Conservation (phyloP, 1,139 yeast species). For the Blastobotrys aristatus region DNA sequence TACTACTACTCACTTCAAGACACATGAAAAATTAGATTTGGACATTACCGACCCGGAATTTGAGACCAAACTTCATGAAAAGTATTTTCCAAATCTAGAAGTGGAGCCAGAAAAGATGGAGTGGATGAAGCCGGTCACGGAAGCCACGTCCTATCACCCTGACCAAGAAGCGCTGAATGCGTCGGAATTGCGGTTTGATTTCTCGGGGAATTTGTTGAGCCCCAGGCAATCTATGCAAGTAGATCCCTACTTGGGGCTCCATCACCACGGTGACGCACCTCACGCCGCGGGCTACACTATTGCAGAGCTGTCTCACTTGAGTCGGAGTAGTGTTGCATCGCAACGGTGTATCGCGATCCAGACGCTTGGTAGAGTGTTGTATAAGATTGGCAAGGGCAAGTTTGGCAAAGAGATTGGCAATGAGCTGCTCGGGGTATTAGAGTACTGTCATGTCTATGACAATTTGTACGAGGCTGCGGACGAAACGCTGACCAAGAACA, state of each 20-base stretch:
- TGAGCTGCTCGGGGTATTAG: constrained; percentile 72
- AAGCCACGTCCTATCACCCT: constrained; percentile 34
- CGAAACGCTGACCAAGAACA: constrained; percentile 56
- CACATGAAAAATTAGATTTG: constrained; percentile 16
- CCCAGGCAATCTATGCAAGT: constrained; percentile 42
- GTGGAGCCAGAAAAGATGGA: constrained; percentile 74
- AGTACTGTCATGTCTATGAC: constrained; percentile 61
- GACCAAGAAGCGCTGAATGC: constrained; percentile 34
- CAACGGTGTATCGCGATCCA: constrained; percentile 85
- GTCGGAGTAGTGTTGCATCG: constrained; percentile 74
- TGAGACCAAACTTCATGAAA: constrained; percentile 70
- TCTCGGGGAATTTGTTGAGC: constrained; percentile 70
- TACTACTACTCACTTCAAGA: constrained; percentile 22
- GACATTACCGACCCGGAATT: constrained; percentile 52
- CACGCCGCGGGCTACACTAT: constrained; percentile 89
- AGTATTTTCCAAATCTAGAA: constrained; percentile 86
- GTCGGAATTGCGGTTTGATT: constrained; percentile 73
- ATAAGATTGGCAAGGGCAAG: constrained; percentile 59
- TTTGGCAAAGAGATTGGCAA: constrained; percentile 49
- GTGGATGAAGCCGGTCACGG: constrained; percentile 74
- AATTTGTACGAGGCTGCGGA: constrained; percentile 69
- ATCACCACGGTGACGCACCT: constrained; percentile 88
- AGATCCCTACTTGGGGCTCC: constrained; percentile 65
- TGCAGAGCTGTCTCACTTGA: constrained; percentile 70
- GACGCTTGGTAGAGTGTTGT: constrained; percentile 80